Evolutionary conservation across 371 early-diverging fungal species (phyloP).

Genomic region (Actinomortierella ambigua): DNA sequence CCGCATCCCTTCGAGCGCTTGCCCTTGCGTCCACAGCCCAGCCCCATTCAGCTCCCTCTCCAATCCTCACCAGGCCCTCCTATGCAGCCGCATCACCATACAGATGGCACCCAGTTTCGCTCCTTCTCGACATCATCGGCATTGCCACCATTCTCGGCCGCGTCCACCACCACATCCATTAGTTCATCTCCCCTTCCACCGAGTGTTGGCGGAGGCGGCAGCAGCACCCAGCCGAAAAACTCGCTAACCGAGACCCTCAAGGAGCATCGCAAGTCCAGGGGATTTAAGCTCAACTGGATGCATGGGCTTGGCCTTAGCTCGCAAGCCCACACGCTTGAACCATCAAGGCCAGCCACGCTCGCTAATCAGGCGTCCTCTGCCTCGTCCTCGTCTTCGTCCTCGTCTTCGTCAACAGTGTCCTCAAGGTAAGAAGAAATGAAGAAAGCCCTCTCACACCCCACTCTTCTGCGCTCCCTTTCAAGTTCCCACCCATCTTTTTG

Average conservation of each 20-base stretch:
- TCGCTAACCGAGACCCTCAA: slow-evolving; percentile 21
- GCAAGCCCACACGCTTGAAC: too few species aligned
- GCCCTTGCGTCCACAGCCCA: slow-evolving; percentile 17
- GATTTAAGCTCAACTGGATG: slow-evolving; percentile 30
- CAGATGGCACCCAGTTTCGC: slow-evolving; percentile 10
- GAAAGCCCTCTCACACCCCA: background rate
- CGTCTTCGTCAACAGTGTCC: background rate
- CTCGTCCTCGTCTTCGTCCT: slow-evolving; percentile 1
- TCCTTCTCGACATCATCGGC: slow-evolving; percentile 25
- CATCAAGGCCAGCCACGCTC: too few species aligned
- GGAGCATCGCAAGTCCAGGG: slow-evolving; percentile 29
- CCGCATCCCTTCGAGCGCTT: slow-evolving; percentile 8
- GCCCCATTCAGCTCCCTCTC: slow-evolving; percentile 12
- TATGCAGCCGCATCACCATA: background rate
- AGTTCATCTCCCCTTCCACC: background rate
- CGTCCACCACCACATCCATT: slow-evolving; percentile 1
- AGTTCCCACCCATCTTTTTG: background rate
- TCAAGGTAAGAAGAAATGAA: background rate
- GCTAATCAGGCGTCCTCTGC: background rate
- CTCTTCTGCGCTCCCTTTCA: background rate
- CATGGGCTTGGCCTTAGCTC: slow-evolving; percentile 7
- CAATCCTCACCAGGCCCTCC: slow-evolving; percentile 1
- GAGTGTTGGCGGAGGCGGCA: background rate
- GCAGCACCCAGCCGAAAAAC: slow-evolving; percentile 5
- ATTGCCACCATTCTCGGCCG: slow-evolving; percentile 6